Conservation (phyloP, 192 early-diverging fungal species). For the Backusella westeae region DNA sequence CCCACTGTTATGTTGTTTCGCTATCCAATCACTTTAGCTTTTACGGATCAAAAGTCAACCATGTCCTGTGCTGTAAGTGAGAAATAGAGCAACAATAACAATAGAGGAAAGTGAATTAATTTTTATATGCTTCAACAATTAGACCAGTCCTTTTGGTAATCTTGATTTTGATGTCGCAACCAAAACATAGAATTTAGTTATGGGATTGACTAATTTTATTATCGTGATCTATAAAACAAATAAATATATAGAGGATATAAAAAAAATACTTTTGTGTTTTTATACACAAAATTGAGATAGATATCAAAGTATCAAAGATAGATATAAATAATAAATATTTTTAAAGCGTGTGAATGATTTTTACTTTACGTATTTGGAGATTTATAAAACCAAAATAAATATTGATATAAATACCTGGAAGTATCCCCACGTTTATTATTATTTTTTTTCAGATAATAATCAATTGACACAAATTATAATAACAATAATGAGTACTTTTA, state of each 20-base stretch:
- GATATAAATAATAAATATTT: neutral
- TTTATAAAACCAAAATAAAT: neutral
- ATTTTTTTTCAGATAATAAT: neutral
- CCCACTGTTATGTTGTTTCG: slow-evolving; percentile 15
- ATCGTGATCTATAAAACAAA: neutral
- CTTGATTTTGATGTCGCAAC: neutral
- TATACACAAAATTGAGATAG: neutral
- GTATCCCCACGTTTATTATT: neutral
- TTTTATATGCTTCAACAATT: neutral
- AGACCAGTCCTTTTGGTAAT: slow-evolving; percentile 3
- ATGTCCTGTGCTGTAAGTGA: slow-evolving; percentile 26
- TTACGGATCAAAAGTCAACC: slow-evolving; percentile 12
- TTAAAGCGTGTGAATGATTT: slow-evolving; percentile 4
- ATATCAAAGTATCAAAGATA: neutral
- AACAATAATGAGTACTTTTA: slow-evolving; percentile 10
- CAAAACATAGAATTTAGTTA: neutral
- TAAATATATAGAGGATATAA: neutral
- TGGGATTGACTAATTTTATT: neutral
- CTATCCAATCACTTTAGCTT: slow-evolving; percentile 15
- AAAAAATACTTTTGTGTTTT: neutral
- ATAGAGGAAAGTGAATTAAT: neutral
- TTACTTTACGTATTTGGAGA: slow-evolving; percentile 6
- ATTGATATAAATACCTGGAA: neutral
- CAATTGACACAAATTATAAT: neutral
- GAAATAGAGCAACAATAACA: neutral